Evolutionary conservation across 1,284 basidiomycete genomes (phyloP), one percentile per base, ranked within the genome.

Genomic region (Ustilago cynodontis): DNA sequence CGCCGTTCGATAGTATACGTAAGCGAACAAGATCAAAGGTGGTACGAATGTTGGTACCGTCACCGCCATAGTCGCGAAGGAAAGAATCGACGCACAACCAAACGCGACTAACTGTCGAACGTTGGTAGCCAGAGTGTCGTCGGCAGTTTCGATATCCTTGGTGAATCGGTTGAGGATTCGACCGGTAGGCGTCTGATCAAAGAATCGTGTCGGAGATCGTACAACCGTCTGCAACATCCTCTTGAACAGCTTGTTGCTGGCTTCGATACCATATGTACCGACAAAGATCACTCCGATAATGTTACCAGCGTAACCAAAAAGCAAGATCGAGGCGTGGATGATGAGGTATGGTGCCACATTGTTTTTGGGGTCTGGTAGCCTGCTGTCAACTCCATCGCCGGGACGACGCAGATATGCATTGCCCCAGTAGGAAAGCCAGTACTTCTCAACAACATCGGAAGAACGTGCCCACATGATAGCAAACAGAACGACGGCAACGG

Each of bases 141-240:
- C 89, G 60, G 89, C 85, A 0, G 87, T 87, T 51, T 88, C 87
- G 65, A 89, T 86, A 65, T 89, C 88, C 67, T 88, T 88, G 53
- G 79, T 80, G 41, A 87, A 85, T 10, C 89, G 85, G 71, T 89
- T 89, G 65, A 89, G 85, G 71, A 89, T 88, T 1, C 88, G 86
- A 3, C 88, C 89, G 3, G 86, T 85, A 14, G 82, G 81, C 4
- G 71, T 77, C 35, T 45, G 62, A 56, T 83, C 83, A 47, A 80
- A 81, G 70, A 81, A 85, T 14, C 76, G 70, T 18, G 72, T 60
- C 0, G 82, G 76, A 5, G 83, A 81, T 11, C 77, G 72, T 37
- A 83, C 54, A 2, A 82, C 78, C 20, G 67, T 64, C 18, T 60
- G 29, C 11, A 85, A 58, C 82, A 81, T 74, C 14, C 29, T 47